A percentile compares a stretch with the other conserved stretches of the same genome.
Conservation (phyloP, 2,329 filamentous ascomycete species). For the Nemania diffusa region DNA sequence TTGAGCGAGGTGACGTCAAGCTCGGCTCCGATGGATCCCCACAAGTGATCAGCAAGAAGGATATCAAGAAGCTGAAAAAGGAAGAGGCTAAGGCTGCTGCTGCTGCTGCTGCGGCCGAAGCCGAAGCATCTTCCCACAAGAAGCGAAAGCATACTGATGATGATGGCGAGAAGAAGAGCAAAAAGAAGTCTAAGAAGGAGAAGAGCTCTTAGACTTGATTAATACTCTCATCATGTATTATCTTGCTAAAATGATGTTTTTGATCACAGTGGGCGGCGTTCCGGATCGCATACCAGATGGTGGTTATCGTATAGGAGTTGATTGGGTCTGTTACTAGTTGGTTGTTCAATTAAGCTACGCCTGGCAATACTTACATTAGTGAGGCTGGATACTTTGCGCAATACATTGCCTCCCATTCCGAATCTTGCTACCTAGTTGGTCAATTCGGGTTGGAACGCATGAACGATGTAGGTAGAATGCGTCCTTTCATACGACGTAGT, state of each 20-base stretch:
- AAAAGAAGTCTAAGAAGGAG: constrained; percentile 73
- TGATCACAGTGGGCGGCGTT: constrained; percentile 45
- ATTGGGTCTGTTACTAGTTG: constrained; percentile 37
- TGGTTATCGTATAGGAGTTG: constrained; percentile 45
- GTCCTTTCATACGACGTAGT: neutral
- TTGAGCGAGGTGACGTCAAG: constrained; percentile 78
- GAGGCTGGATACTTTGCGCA: constrained; percentile 19
- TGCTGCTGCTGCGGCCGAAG: constrained; percentile 55
- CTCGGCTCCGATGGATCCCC: constrained; percentile 73
- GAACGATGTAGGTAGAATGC: neutral
- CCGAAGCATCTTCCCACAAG: constrained; percentile 63
- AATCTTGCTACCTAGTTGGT: constrained; percentile 8
- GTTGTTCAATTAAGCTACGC: constrained; percentile 38
- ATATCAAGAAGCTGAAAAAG: constrained; percentile 77
- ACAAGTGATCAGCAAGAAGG: constrained; percentile 77
- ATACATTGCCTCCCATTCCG: constrained; percentile 2
- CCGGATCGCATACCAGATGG: constrained; percentile 48
- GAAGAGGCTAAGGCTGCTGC: constrained; percentile 64
- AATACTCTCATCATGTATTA: constrained; percentile 45
- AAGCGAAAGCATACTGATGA: constrained; percentile 78
- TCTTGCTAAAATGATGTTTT: constrained; percentile 43
- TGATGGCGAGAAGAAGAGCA: constrained; percentile 66
- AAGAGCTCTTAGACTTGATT: constrained; percentile 59
- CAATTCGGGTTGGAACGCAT: neutral
- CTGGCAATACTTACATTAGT: constrained; percentile 15